Evolutionary conservation across 2,329 filamentous ascomycete genomes (phyloP), one percentile per base, ranked within the genome.

Genomic region (Fusarium lateritium): DNA sequence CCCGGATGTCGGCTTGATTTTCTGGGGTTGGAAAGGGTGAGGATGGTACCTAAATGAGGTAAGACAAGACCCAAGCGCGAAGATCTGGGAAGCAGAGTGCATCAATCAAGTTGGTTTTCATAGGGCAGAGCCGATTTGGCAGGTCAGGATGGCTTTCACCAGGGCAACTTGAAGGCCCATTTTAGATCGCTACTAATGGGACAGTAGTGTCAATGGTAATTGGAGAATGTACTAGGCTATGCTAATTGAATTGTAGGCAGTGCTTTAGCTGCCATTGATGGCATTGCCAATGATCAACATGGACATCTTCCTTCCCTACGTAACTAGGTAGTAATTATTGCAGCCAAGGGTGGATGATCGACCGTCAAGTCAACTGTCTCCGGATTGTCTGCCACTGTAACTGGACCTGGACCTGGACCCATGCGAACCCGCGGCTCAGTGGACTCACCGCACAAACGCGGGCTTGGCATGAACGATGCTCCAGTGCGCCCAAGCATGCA

Each of bases 11-110:
- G 62, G 66, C 62, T 53, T 44, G 43, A 38, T 50, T 44, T 54
- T 46, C 45, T 69, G 51, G 52, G 53, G 56, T 54, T 50, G 38
- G 43, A 38, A 65, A 40, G 39, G 45, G 26, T n/a, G 42, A 28
- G 21, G 45, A 67, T 59, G 43, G 62, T 22, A 38, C 47, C 62
- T 49, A 36, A 70, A 70, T 70, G 67, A 70, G 67, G 67, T 70
- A 70, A 70, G 67, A 70, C 67, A 70, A 70, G 67, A 67, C 67
- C 42, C 46, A 17, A 47, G 40, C n/a, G 47, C 65, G 63, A 70
- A 57, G 67, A 70, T 70, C 62, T 50, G 47, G 66, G 51, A 44
- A 64, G 34, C 13, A 45, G 54, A 47, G 17, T 40, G 67, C 50
- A 57, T 67, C 46, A 61, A 68, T 52, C 44, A 64, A 54, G 67